These are phyloP conservation scores for Biscutella laevigata DNA, from an alignment of 441 rosid genomes.

Conservation along the genomic window DNA sequence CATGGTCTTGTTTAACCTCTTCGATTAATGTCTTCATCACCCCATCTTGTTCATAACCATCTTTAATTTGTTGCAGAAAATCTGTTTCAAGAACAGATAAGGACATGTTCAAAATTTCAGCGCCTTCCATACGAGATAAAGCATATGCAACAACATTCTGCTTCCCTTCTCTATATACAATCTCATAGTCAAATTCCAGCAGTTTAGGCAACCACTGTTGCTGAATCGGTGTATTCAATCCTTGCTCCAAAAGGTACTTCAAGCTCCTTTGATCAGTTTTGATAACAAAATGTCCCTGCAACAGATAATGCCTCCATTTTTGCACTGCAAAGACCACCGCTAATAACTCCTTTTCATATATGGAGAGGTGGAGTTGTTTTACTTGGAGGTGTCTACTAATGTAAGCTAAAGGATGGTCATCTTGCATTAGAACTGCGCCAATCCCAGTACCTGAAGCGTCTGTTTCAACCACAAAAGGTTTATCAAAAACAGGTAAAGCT, in stretches of 20 bases:
- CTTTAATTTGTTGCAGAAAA: too few relatives aligned
- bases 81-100: too few relatives aligned
- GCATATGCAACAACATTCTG: background rate
- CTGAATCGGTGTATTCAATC: background rate
- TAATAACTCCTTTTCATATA: background rate
- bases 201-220: background rate
- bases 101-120: background rate
- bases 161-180: background rate
- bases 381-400: background rate
- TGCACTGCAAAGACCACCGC: background rate
- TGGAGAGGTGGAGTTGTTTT: rapidly evolving
- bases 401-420: background rate
- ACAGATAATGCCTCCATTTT: background rate
- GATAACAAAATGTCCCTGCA: rapidly evolving
- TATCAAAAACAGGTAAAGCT: too few relatives aligned
- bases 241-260: background rate
- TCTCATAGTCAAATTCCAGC: background rate
- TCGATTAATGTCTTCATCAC: too few relatives aligned
- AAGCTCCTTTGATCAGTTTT: background rate
- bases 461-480: too few relatives aligned
- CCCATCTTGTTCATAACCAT: too few relatives aligned
- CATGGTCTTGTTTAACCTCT: too few relatives aligned
- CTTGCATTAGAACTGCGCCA: too few relatives aligned
- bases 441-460: too few relatives aligned
- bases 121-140: rapidly evolving